phyloP scores from a whole-genome alignment of 108 stramenopile species.

The Nannochloropsis gaditana region DNA sequence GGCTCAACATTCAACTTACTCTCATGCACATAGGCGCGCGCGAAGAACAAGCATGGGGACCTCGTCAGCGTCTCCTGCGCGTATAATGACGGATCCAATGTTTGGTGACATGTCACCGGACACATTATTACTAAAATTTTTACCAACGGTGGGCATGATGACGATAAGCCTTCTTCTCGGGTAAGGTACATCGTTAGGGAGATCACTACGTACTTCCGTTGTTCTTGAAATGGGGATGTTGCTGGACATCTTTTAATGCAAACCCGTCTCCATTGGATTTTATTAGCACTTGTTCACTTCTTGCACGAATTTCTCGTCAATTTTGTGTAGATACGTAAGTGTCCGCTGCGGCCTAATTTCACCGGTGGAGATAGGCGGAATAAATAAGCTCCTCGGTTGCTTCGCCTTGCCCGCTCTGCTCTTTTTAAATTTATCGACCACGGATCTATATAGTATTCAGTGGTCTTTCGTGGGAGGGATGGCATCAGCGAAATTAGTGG shows the following conservation, averaged over 20 bases:
- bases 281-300: too few species aligned
- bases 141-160: constrained; percentile 9
- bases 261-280: too few species aligned
- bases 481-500: neutral
- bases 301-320: too few species aligned
- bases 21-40: too few species aligned
- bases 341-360: neutral
- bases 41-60: too few species aligned
- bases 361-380: neutral
- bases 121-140: neutral
- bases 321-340: neutral
- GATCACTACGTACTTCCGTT: neutral
- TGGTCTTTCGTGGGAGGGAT: constrained; percentile 16
- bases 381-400: neutral
- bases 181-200: neutral
- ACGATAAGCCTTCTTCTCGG: neutral
- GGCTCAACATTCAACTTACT: too few species aligned
- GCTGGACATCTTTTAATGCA: too few species aligned
- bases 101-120: neutral
- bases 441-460: neutral
- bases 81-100: too few species aligned
- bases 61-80: too few species aligned
- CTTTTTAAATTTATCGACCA: neutral
- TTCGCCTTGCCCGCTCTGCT: constrained; percentile 3
- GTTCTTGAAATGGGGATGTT: too few species aligned